Conservation (phyloP, 2,329 filamentous ascomycete genomes). For the Bipolaris sorokiniana region DNA sequence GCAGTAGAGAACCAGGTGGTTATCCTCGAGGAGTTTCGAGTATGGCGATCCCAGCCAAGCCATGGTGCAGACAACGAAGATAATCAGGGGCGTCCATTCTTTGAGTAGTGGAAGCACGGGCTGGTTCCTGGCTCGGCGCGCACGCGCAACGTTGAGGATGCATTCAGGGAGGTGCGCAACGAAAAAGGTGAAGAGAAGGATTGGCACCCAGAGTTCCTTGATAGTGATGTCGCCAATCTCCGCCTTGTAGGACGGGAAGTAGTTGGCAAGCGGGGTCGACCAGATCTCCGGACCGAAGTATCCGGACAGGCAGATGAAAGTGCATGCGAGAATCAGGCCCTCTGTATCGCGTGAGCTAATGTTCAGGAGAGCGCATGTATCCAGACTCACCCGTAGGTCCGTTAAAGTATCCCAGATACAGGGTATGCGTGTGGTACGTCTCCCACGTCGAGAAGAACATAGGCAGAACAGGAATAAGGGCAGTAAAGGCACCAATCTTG, state of each 20-base stretch:
- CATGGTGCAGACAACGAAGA: constrained; percentile 76
- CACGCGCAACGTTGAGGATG: constrained; percentile 81
- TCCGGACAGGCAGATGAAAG: constrained; percentile 84
- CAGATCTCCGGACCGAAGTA: constrained; percentile 88
- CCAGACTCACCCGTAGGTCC: constrained; percentile 71
- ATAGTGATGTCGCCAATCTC: constrained; percentile 77
- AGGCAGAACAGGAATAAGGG: constrained; percentile 85
- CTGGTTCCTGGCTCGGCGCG: constrained; percentile 72
- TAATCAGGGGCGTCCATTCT: constrained; percentile 90
- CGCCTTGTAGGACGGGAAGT: constrained; percentile 45
- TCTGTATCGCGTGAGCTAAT: constrained; percentile 56
- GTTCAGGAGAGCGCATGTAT: neutral
- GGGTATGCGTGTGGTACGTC: constrained; percentile 96
- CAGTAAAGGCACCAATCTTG: constrained; percentile 86
- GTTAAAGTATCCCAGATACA: constrained; percentile 96
- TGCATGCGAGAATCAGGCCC: constrained; percentile 85
- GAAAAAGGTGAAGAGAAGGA: constrained; percentile 55
- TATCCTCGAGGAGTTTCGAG: constrained; percentile 79
- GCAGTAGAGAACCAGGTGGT: constrained; percentile 91
- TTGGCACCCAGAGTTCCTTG: constrained; percentile 83
- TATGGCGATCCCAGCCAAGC: constrained; percentile 91
- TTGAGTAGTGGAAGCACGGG: constrained; percentile 83
- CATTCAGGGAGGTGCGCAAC: constrained; percentile 82
- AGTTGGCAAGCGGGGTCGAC: constrained; percentile 73
- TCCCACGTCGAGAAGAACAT: constrained; percentile 99